Base-by-base conservation (phyloP, 78 protist species). In the Dictyostelium discoideum region DNA sequence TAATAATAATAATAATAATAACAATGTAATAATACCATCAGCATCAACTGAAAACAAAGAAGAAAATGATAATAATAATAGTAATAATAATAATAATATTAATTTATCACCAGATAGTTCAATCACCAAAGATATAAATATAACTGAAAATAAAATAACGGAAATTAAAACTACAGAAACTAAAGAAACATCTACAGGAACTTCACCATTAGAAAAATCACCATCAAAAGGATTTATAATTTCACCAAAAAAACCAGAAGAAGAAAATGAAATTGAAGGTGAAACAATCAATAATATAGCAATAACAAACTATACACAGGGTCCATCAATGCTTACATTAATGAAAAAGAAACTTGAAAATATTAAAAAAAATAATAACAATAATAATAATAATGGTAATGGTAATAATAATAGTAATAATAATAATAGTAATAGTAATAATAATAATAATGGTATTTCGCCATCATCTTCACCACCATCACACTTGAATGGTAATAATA, bases 221-320 rank as follows among this genome's bases (percentile, higher is more conserved):
- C 32, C 46, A 42, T 26, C 57, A 78, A 54, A 54, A 54, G 65
- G 65, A 16, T 54, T 54, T 16, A 16, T 54, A 16, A 14, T 54
- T 54, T 13, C 57, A 40, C 18, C 42, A 37, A 74, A 24, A 74
- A 37, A 37, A 78, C 5, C 29, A 32, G 79, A 73, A 73, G 79
- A 73, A 73, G n/a, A 54, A 54, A 54, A 54, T 54, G 39, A 26
- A 72, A 1, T 1, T 11, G 78, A 29, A 16, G n/a, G 20, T 54
- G 84, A 78, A 22, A 39, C 42, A 14, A 29, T 37, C 13, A 42
- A 78, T 78, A 78, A 78, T 22, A 78, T 78, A 26, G 24, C 20
- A 78, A 78, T 78, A 39, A 78, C 84, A 78, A 78, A 78, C n/a
- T 78, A 78, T 22, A 78, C 84, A 20, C 84, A 78, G 42, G 57